A percentile compares a stretch with the other conserved stretches of the same genome.
Conservation (phyloP, 164 flowering plant species). For the Cinnamomum micranthum region DNA sequence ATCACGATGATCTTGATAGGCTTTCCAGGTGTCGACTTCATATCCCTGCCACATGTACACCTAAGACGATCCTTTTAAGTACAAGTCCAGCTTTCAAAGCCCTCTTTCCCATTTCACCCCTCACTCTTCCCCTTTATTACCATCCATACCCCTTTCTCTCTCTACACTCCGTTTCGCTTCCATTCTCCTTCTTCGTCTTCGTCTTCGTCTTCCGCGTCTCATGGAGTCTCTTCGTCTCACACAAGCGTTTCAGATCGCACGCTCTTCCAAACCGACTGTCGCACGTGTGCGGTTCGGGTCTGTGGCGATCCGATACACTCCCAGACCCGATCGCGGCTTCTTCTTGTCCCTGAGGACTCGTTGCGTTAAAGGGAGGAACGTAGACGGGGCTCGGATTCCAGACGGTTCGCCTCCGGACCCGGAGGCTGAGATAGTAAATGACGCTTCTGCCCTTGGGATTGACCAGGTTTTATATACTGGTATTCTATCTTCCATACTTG, state of each 20-base stretch:
- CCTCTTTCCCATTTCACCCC: too few species aligned
- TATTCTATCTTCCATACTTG: too few species aligned
- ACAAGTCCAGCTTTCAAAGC: neutral
- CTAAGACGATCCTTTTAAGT: neutral
- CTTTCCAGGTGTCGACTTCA: neutral
- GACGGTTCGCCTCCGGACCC: neutral
- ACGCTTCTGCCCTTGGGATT: neutral
- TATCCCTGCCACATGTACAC: neutral
- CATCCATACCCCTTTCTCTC: too few species aligned
- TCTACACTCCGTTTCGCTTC: neutral
- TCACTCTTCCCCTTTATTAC: too few species aligned
- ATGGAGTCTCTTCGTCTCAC: neutral
- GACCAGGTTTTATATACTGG: neutral
- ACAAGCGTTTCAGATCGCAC: neutral
- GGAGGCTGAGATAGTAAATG: neutral
- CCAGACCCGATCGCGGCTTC: neutral
- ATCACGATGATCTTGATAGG: too few species aligned
- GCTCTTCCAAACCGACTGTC: neutral
- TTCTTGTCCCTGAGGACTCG: neutral
- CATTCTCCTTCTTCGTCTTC: neutral
- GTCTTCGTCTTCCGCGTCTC: neutral
- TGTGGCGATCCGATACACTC: neutral
- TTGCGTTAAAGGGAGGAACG: neutral
- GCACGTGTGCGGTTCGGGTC: neutral
- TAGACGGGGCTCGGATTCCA: neutral